Evolutionary conservation across 83 land plant species (phyloP), one percentile per base, ranked within the genome.

Genomic region (Diphasiastrum complanatum): DNA sequence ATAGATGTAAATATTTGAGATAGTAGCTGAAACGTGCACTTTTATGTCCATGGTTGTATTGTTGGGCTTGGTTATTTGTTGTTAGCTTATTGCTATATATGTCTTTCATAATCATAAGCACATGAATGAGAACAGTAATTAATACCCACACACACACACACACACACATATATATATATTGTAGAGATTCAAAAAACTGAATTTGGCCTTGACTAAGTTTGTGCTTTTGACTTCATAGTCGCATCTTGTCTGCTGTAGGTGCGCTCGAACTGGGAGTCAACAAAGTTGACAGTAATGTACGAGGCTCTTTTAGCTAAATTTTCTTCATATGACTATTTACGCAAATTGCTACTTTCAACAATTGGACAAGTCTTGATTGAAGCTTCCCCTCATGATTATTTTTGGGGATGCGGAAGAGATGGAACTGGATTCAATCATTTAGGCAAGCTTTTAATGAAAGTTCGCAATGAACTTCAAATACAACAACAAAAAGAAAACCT

Each of bases 321-420:
- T 56, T 69, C 85, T 6, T 70, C 69, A n/a, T 80, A 95, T 64
- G 70, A 86, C 26, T 61, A 78, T 28, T 71, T 95, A 51, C 59
- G 69, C 18, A 61, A 75, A 12, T 65, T 95, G 79, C 77, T 95
- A 22, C 70, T 80, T 1, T 85, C 99, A 11, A 93, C 99, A 58
- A 80, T 81, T 16, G 99, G 96, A 5, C 79, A 81, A 8, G 79
- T 86, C 59, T 74, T 95, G 28, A 83, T 91, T 6, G 97, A 89
- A 75, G 80, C 93, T 38, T 89, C 99, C n/a, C 97, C 91, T 1
- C 87, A 84, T 73, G 99, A 95, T 71, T 80, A 79, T 33, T 89
- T 95, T 63, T 95, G 99, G 99, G 99, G 99, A 19, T 87, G 89
- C 30, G 92, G 96, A 16, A 63, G 46, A 55, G 36, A 63, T 41